Percentiles rank a stretch among this genome's conserved stretches.
These are phyloP conservation scores for Cyberlindnera maritima DNA, from an alignment of 805 yeast species.

Conservation along the genomic window DNA sequence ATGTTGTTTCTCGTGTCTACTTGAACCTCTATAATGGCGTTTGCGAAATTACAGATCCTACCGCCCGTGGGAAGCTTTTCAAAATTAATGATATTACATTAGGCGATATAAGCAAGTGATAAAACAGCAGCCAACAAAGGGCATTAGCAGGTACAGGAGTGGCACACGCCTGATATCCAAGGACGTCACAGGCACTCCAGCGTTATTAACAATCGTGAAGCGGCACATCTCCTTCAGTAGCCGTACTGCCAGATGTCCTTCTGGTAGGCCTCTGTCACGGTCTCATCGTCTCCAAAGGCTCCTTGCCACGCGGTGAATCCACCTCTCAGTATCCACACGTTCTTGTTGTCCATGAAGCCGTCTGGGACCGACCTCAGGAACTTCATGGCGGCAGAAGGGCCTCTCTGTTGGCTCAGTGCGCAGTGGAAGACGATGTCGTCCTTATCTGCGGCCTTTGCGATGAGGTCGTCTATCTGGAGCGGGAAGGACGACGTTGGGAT, in stretches of 20 bases:
- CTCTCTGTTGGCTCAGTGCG: slow-evolving; percentile 86
- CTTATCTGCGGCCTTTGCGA: slow-evolving; percentile 17
- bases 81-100: no score
- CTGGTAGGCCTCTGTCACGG: slow-evolving; percentile 61
- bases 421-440: slow-evolving; percentile 83
- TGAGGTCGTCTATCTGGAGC: slow-evolving; percentile 32
- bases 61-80: no score
- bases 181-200: no score
- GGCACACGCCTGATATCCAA: no score
- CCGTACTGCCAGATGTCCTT: slow-evolving; percentile 40
- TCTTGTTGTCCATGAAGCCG: slow-evolving; percentile 32
- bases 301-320: slow-evolving; percentile 88
- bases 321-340: slow-evolving; percentile 72
- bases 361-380: slow-evolving; percentile 39
- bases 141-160: no score
- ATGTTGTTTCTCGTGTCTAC: no score
- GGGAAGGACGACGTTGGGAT: slow-evolving; percentile 46
- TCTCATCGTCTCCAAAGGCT: slow-evolving; percentile 61
- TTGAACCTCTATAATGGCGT: no score
- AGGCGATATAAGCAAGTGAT: no score
- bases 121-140: no score
- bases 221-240: slow-evolving; percentile 9
- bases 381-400: slow-evolving; percentile 78
- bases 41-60: no score
- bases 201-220: no score